A percentile compares a stretch with the other conserved stretches of the same genome.
Evolutionary conservation across 345 rosid species (phyloP).

Genomic region (Lepidium africanum): DNA sequence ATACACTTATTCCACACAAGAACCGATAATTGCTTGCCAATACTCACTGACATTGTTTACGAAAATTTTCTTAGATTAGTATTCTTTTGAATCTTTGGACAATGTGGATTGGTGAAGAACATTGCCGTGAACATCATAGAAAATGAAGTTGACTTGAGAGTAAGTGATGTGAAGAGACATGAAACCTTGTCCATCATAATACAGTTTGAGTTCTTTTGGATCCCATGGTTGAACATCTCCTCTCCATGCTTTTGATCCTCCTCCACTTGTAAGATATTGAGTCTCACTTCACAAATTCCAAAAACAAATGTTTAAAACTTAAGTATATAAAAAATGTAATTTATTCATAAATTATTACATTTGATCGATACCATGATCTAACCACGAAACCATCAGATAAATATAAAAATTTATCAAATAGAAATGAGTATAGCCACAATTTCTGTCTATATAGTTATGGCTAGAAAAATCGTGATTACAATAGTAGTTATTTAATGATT

Average conservation of each 20-base stretch:
- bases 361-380: no score
- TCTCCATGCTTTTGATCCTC: conserved; percentile 84
- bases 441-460: no score
- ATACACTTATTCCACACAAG: no score
- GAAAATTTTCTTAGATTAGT: not conserved
- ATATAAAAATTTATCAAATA: no score
- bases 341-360: not conserved
- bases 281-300: conserved; percentile 33
- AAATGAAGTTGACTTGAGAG: conserved; percentile 19
- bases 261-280: conserved; percentile 66
- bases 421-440: no score
- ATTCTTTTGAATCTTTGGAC: conserved; percentile 15
- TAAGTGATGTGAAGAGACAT: conserved; percentile 42
- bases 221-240: conserved; percentile 38
- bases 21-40: no score
- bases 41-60: no score
- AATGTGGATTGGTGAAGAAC: conserved; percentile 42
- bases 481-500: no score
- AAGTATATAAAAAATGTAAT: not conserved
- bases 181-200: conserved; percentile 77
- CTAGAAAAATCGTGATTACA: no score
- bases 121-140: conserved; percentile 48
- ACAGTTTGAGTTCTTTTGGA: conserved; percentile 53
- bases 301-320: not conserved
- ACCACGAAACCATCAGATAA: no score